These are phyloP conservation scores for Tricladium varicosporioides DNA, from an alignment of 2,329 filamentous ascomycete genomes.

Conservation along the genomic window DNA sequence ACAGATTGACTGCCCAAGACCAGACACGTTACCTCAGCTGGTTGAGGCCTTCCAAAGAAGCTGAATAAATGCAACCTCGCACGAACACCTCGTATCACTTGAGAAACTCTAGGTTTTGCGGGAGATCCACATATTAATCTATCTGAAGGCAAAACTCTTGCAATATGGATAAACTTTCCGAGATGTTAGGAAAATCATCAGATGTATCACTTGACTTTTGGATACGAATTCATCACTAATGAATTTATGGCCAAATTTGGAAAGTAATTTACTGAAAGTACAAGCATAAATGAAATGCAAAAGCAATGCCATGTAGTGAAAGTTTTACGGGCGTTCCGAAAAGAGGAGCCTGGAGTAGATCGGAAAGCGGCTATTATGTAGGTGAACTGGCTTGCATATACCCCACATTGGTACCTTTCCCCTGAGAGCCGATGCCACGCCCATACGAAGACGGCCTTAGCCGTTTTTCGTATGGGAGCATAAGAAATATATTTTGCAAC, in stretches of 20 bases:
- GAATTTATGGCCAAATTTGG: not conserved
- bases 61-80: not conserved
- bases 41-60: not conserved
- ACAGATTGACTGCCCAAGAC: not conserved
- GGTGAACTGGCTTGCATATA: no score
- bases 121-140: not conserved
- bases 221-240: not conserved
- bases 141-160: constrained; percentile 1
- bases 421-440: no score
- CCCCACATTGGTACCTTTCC: no score
- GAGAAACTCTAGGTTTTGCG: not conserved
- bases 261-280: not conserved
- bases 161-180: constrained; percentile 10
- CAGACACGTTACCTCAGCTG: not conserved
- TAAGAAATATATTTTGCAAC: no score
- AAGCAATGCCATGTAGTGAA: no score
- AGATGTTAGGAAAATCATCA: constrained; percentile 1
- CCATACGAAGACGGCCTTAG: no score
- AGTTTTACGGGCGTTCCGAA: no score
- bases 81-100: not conserved
- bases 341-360: no score
- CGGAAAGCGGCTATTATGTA: no score
- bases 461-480: no score
- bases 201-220: not conserved
- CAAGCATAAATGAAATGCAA: no score